Percentiles rank a stretch among this genome's conserved stretches.
Conservation (phyloP, 441 rosid genomes). For the Erodium texanum region DNA sequence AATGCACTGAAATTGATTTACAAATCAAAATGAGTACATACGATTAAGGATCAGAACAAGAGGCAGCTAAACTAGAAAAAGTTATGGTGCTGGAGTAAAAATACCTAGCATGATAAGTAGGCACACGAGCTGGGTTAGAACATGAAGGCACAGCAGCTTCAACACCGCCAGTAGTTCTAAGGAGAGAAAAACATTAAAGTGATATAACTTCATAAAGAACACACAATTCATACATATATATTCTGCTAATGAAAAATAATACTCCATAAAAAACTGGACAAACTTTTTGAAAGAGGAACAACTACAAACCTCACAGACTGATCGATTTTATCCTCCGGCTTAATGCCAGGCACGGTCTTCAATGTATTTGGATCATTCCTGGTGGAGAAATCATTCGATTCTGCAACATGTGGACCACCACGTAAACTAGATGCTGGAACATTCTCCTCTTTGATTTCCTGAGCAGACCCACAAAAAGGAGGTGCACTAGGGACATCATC, state of each 20-base stretch:
- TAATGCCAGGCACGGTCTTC: conserved; percentile 23
- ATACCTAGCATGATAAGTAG: conserved; percentile 92
- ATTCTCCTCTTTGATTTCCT: conserved; percentile 46
- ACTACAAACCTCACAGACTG: conserved; percentile 52
- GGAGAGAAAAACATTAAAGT: conserved; percentile 15
- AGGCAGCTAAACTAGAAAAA: conserved; percentile 12
- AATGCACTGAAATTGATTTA: conserved; percentile 49
- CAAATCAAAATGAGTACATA: conserved; percentile 10
- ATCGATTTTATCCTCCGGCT: conserved; percentile 31
- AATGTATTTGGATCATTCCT: conserved; percentile 18
- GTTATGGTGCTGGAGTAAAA: conserved; percentile 8
- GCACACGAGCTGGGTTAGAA: conserved; percentile 64
- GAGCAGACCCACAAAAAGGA: conserved; percentile 53
- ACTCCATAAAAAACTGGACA: neutral
- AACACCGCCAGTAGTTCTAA: conserved; percentile 41
- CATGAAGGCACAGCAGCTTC: conserved; percentile 51
- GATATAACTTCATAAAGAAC: conserved; percentile 1
- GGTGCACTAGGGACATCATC: conserved; percentile 88
- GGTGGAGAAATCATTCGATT: conserved; percentile 21
- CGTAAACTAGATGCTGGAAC: conserved; percentile 31
- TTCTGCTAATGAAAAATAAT: too few species aligned
- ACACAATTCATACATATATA: neutral
- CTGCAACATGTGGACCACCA: conserved; percentile 13
- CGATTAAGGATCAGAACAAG: conserved; percentile 9
- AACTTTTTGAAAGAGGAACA: neutral